Percentiles rank a stretch among this genome's conserved stretches.
Evolutionary conservation across 495 filamentous ascomycete genomes (phyloP).

Genomic region (Aspergillus cristatus): DNA sequence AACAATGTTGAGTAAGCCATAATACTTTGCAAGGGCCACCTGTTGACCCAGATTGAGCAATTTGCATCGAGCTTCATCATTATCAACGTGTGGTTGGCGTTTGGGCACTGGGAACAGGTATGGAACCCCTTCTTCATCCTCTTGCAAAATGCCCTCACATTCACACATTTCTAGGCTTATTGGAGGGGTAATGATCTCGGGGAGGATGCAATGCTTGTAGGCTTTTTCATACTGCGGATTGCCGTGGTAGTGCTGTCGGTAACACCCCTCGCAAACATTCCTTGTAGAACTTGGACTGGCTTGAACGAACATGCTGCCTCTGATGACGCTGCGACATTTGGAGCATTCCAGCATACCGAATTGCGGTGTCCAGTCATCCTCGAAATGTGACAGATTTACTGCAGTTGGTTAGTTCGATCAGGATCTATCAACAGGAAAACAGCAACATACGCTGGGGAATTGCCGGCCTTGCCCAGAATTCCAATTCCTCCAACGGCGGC

Average conservation of each 20-base stretch:
- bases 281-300: neutral
- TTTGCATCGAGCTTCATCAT: slow-evolving; percentile 6
- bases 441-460: slow-evolving; percentile 14
- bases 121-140: slow-evolving; percentile 5
- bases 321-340: slow-evolving; percentile 14
- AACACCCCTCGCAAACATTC: slow-evolving; percentile 11
- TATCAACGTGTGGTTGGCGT: slow-evolving; percentile 5
- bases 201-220: slow-evolving; percentile 22
- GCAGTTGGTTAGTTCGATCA: too few relatives aligned
- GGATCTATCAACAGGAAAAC: neutral
- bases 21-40: slow-evolving; percentile 16
- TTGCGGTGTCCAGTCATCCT: neutral
- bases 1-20: slow-evolving; percentile 4
- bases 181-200: slow-evolving; percentile 9
- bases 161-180: slow-evolving; percentile 15
- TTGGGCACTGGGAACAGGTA: slow-evolving; percentile 15
- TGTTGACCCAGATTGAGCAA: slow-evolving; percentile 12
- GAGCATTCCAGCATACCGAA: neutral
- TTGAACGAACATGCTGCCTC: slow-evolving; percentile 20
- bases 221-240: slow-evolving; percentile 11
- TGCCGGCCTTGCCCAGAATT: slow-evolving; percentile 15
- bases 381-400: slow-evolving; percentile 1
- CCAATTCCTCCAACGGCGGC: slow-evolving; percentile 9
- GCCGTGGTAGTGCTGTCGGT: slow-evolving; percentile 8
- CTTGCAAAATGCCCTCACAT: slow-evolving; percentile 11